Evolutionary conservation across 108 stramenopile genomes (phyloP).

Genomic region (Hondaea fermentalgiana): DNA sequence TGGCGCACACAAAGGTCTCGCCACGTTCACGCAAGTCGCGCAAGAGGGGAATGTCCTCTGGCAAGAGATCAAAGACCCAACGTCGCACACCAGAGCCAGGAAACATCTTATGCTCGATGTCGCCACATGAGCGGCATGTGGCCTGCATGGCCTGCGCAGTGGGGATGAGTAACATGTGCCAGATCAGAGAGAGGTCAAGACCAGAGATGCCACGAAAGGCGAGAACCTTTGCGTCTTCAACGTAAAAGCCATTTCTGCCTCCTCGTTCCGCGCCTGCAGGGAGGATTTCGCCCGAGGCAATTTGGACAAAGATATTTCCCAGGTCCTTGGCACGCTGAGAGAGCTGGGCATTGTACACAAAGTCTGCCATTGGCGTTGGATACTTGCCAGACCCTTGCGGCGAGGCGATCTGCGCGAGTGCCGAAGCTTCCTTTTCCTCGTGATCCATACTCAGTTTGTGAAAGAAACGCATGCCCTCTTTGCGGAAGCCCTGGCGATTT

Average conservation of each 20-base stretch:
- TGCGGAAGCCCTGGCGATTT: no score
- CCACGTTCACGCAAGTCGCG: not conserved
- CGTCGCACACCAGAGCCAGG: not conserved
- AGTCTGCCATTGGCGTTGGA: not conserved
- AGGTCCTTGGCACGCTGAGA: not conserved
- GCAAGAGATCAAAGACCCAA: slow-evolving; percentile 1
- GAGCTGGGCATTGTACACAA: not conserved
- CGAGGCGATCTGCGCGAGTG: not conserved
- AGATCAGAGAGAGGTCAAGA: not conserved
- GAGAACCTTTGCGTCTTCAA: not conserved
- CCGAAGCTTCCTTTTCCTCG: not conserved
- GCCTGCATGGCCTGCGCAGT: not conserved
- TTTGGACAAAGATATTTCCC: not conserved
- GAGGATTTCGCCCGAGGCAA: not conserved
- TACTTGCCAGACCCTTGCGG: not conserved
- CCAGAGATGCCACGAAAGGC: not conserved
- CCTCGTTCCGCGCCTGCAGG: not conserved
- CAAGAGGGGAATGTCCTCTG: not conserved
- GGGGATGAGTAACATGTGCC: slow-evolving; percentile 10
- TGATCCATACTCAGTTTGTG: not conserved
- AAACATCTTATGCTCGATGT: not conserved
- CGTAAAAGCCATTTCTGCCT: not conserved
- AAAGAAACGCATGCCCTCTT: not conserved
- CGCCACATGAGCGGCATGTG: not conserved
- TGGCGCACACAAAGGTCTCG: not conserved